Conservation (phyloP, 352 stramenopile species). For the Phytophthora uliginosa region DNA sequence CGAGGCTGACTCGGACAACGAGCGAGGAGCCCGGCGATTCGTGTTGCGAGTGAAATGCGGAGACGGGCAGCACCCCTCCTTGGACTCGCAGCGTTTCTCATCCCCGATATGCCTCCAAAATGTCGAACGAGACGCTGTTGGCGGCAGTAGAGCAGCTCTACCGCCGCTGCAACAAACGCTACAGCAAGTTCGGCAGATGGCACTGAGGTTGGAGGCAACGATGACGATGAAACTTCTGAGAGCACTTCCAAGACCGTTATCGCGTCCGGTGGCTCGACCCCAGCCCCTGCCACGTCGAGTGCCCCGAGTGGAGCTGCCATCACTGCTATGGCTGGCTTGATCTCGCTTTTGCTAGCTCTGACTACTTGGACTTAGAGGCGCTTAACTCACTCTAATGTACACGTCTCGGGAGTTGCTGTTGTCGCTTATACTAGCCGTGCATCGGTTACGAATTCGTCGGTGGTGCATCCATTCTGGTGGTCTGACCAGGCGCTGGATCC, state of each 20-base stretch:
- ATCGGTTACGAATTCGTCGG: too few relatives aligned
- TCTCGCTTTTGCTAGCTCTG: background rate
- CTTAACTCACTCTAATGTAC: background rate
- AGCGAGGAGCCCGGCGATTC: conserved; percentile 4
- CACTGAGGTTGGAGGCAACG: background rate
- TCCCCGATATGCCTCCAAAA: conserved; percentile 7
- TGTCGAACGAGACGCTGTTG: background rate
- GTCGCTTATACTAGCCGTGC: too few relatives aligned
- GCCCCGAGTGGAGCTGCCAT: background rate
- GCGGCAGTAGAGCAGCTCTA: background rate
- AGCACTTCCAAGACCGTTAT: background rate
- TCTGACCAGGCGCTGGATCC: background rate
- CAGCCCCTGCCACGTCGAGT: background rate
- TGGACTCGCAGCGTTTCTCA: conserved; percentile 23
- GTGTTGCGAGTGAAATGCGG: background rate
- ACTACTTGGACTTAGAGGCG: background rate
- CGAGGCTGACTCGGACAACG: conserved; percentile 21
- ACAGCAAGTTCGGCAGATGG: background rate
- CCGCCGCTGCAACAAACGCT: background rate
- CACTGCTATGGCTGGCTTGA: background rate
- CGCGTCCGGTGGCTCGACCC: background rate
- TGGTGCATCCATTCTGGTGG: background rate
- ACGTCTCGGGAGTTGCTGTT: background rate
- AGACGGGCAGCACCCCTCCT: background rate
- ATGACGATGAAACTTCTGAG: background rate